Evolutionary conservation across 2,329 filamentous ascomycete genomes (phyloP).

Genomic region (Venturia carpophila): DNA sequence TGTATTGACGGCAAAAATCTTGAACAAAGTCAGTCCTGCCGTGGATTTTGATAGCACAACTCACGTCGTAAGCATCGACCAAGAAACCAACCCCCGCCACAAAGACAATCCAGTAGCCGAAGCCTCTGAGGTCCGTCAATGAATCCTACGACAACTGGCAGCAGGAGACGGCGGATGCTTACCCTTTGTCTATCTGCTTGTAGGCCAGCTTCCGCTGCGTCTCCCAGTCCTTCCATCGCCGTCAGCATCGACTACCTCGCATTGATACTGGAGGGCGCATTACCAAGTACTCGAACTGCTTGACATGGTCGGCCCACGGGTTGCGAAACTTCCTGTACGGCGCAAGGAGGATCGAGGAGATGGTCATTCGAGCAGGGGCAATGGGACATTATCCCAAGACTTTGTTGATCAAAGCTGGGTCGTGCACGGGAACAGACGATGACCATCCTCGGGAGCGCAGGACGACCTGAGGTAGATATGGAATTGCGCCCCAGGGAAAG

Average conservation of each 20-base stretch:
- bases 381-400: neutral
- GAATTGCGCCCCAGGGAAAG: too few relatives aligned
- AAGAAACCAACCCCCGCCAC: constrained; percentile 45
- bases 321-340: constrained; percentile 16
- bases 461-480: neutral
- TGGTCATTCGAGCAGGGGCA: constrained; percentile 14
- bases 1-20: constrained; percentile 44
- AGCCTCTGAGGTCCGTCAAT: constrained; percentile 11
- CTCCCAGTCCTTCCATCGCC: constrained; percentile 20
- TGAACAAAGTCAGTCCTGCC: neutral
- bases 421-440: neutral
- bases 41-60: constrained; percentile 3
- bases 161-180: neutral
- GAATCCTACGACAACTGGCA: neutral
- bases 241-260: neutral
- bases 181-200: constrained; percentile 20
- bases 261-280: neutral
- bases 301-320: constrained; percentile 19
- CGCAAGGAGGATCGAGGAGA: constrained; percentile 12
- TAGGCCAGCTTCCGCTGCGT: constrained; percentile 19
- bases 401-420: neutral
- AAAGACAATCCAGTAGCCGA: constrained; percentile 27
- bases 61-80: constrained; percentile 39
- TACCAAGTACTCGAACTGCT: constrained; percentile 19
- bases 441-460: neutral